Base-by-base conservation (phyloP, 345 rosid genomes). In the Citrus australasica region DNA sequence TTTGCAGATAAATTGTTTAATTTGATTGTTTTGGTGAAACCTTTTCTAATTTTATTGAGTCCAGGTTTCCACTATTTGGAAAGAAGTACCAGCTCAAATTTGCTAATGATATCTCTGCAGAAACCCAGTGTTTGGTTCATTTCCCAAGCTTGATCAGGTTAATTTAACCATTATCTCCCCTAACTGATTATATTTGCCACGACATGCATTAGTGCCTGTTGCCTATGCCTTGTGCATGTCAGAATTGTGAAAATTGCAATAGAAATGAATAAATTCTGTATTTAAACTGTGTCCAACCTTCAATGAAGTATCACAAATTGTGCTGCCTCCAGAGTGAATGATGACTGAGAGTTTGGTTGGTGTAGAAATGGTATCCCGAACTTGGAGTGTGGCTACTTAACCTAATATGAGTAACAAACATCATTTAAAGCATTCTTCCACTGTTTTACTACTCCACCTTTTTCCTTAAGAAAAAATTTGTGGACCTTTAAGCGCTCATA, bases 141-240 rank as follows among this genome's bases (percentile, higher is more conserved):
- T 96, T 96, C 82, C 97, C 98, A 27, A 94, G 99, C 88, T 87
- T 96, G 85, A 94, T 96, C 85, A 89, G 94, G 99, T 93, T 76
- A 71, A 55, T 76, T 67, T 79, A 7, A 38, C 59, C 53, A 53
- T 2, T n/a, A 53, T 59, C 22, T 11, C 27, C 21, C 61, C 14
- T 38, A 27, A 64, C 33, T 64, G 62, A 61, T 65, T 33, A 46
- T 74, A 59, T 67, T 6, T 33, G 40, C 53, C 67, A 35, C 11
- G 32, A 0, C 61, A 8, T 14, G 60, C 13, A 69, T 38, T 13
- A 24, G 13, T 63, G 58, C 40, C 4, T 70, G 28, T 63, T 64
- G 30, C 33, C 59, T 33, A 10, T 76, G 38, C 63, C 19, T 11
- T 51, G 5, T 10, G 14, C 30, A 10, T 19, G 46, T 60, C 48